These are phyloP conservation scores for Helotiales sp. DNA, from an alignment of 2,329 filamentous ascomycete species.

Conservation along the genomic window DNA sequence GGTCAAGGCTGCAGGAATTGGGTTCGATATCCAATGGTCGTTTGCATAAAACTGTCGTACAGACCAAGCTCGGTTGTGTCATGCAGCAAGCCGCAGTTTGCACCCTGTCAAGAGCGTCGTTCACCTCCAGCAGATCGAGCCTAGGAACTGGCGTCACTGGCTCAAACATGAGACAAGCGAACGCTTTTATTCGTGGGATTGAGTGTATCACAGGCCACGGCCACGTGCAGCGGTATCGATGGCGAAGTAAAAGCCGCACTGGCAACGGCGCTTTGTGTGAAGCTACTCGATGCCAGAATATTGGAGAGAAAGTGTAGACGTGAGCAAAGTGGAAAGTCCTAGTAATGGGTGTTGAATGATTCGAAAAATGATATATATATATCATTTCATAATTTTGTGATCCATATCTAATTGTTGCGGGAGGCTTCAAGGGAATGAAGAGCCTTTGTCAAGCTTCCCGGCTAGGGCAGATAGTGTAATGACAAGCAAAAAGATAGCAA, in stretches of 20 bases:
- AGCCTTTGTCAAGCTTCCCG: slow-evolving; percentile 5
- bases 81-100: slow-evolving; percentile 27
- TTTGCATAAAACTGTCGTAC: slow-evolving; percentile 24
- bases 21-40: slow-evolving; percentile 15
- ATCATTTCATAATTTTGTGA: neutral
- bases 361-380: slow-evolving; percentile 14
- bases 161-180: slow-evolving; percentile 20
- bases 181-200: slow-evolving; percentile 26
- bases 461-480: slow-evolving; percentile 7
- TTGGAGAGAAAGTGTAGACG: slow-evolving; percentile 10
- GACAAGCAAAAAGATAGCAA: slow-evolving; percentile 24
- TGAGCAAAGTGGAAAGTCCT: neutral
- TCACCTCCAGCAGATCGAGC: slow-evolving; percentile 6
- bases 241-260: slow-evolving; percentile 15
- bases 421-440: slow-evolving; percentile 13
- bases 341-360: neutral
- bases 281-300: slow-evolving; percentile 6
- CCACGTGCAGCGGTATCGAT: slow-evolving; percentile 19
- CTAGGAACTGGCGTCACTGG: slow-evolving; percentile 15
- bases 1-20: slow-evolving; percentile 15
- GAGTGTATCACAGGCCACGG: slow-evolving; percentile 12
- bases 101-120: slow-evolving; percentile 20
- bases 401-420: slow-evolving; percentile 11
- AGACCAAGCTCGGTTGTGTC: slow-evolving; percentile 15
- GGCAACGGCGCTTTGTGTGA: slow-evolving; percentile 6